These are phyloP conservation scores for Talaromyces sp. DNA, from an alignment of 2,329 filamentous ascomycete species.

Conservation along the genomic window DNA sequence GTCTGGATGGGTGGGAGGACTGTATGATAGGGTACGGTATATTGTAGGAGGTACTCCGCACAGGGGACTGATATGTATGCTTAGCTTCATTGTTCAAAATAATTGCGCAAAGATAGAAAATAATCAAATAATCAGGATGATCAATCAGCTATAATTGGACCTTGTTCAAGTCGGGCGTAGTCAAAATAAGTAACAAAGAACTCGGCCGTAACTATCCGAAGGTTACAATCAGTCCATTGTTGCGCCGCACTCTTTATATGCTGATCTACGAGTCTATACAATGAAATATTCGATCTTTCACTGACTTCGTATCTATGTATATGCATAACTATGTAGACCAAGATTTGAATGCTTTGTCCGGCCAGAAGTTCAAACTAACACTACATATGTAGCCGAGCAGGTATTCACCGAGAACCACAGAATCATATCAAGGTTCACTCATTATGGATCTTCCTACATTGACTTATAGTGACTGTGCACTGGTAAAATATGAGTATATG, in stretches of 20 bases:
- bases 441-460: neutral
- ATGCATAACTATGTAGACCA: neutral
- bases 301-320: neutral
- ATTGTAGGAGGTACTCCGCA: neutral
- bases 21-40: neutral
- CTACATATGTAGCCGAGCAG: neutral
- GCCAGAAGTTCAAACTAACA: neutral
- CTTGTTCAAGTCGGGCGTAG: neutral
- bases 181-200: neutral
- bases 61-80: neutral
- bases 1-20: neutral
- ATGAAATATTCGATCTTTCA: neutral
- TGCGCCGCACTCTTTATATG: neutral
- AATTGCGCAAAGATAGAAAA: neutral
- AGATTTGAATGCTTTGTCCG: neutral
- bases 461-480: too few species aligned
- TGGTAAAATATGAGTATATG: too few species aligned
- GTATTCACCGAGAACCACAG: neutral
- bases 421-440: neutral
- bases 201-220: neutral
- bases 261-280: neutral
- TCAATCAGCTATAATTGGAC: neutral
- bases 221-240: neutral
- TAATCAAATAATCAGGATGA: neutral
- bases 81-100: neutral